These are phyloP conservation scores for Fusarium torulosum DNA, from an alignment of 2,329 filamentous ascomycete species.

Conservation along the genomic window DNA sequence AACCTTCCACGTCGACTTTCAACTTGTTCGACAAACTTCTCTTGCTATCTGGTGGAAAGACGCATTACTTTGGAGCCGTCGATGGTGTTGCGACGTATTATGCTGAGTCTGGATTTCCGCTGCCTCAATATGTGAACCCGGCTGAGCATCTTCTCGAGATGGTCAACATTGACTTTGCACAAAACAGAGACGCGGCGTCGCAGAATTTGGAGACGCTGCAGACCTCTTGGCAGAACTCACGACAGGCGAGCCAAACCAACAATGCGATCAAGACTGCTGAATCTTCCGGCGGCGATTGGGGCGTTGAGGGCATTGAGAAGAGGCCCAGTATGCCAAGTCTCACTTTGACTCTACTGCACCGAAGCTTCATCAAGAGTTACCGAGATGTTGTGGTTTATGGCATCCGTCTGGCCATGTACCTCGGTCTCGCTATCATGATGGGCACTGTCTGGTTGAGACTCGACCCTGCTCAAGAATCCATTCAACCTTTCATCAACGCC, in stretches of 20 bases:
- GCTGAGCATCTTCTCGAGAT: conserved; percentile 84
- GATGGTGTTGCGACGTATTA: conserved; percentile 72
- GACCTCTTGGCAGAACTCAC: conserved; percentile 45
- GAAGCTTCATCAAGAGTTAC: conserved; percentile 85
- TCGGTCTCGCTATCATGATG: conserved; percentile 83
- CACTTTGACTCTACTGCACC: conserved; percentile 76
- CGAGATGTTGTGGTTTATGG: conserved; percentile 87
- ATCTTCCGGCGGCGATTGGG: conserved; percentile 46
- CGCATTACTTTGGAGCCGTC: conserved; percentile 79
- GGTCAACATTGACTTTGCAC: conserved; percentile 81
- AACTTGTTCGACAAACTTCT: conserved; percentile 84
- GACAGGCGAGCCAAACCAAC: conserved; percentile 36
- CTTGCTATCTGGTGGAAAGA: conserved; percentile 76
- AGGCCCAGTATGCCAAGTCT: conserved; percentile 63
- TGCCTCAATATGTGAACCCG: conserved; percentile 80
- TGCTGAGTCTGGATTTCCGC: conserved; percentile 66
- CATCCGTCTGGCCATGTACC: conserved; percentile 85
- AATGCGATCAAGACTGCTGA: conserved; percentile 47
- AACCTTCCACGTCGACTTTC: conserved; percentile 84
- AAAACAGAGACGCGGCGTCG: conserved; percentile 59
- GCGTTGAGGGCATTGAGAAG: conserved; percentile 36
- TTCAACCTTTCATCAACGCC: conserved; percentile 85
- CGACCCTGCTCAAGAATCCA: conserved; percentile 74
- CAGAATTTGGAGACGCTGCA: conserved; percentile 50
- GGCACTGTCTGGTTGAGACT: conserved; percentile 88